Percentiles rank a stretch among this genome's conserved stretches.
These are phyloP conservation scores for Talaromyces stipitatus DNA, from an alignment of 495 filamentous ascomycete genomes.

Conservation along the genomic window DNA sequence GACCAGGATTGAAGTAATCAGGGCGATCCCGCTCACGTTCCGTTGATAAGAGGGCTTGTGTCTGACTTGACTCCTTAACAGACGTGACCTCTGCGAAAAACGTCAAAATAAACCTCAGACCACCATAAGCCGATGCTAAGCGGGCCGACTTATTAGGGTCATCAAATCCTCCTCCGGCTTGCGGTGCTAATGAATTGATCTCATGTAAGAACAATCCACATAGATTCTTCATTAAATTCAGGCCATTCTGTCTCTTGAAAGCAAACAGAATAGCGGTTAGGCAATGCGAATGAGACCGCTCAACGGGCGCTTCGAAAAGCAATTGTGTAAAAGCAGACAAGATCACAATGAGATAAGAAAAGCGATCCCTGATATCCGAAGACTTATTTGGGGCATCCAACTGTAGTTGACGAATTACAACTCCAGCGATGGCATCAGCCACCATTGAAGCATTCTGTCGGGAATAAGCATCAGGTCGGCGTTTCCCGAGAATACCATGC, in stretches of 20 bases:
- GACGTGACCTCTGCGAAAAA: conserved; percentile 70
- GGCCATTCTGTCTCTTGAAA: conserved; percentile 74
- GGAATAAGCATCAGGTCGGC: conserved; percentile 54
- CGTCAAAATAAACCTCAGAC: conserved; percentile 76
- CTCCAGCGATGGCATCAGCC: conserved; percentile 68
- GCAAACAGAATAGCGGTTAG: conserved; percentile 75
- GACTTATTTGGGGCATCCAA: conserved; percentile 36
- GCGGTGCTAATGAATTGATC: conserved; percentile 45
- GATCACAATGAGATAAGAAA: conserved; percentile 75
- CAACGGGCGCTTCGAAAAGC: conserved; percentile 60
- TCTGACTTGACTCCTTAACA: conserved; percentile 70
- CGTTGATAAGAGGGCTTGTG: conserved; percentile 50
- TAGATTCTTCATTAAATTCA: conserved; percentile 64
- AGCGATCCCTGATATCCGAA: conserved; percentile 39
- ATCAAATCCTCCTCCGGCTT: conserved; percentile 29
- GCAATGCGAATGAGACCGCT: conserved; percentile 55
- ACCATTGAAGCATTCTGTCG: conserved; percentile 62
- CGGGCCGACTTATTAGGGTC: conserved; percentile 37
- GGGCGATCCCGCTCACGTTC: conserved; percentile 47
- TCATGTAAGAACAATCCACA: conserved; percentile 66
- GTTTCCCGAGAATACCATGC: conserved; percentile 66
- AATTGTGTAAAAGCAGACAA: conserved; percentile 69
- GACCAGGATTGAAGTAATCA: conserved; percentile 63
- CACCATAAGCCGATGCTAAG: conserved; percentile 51
- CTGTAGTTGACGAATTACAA: conserved; percentile 58